Evolutionary conservation across 1,284 basidiomycete species (phyloP), one percentile per base, ranked within the genome.

Genomic region (Megacollybia platyphylla): DNA sequence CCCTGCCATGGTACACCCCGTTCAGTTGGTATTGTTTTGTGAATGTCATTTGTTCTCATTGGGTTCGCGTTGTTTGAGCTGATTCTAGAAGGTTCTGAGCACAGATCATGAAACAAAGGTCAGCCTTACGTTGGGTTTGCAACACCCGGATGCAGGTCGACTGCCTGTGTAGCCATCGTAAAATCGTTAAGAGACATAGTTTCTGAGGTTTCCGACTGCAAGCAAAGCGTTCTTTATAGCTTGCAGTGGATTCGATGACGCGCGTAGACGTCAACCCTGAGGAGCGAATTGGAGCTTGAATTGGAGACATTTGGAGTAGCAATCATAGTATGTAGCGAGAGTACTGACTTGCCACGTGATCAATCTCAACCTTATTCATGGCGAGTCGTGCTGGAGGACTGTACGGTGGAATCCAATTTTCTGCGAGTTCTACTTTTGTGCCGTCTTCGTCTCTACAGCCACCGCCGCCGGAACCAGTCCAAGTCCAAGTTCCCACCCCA

Each of bases 331-430:
- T 15, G 15, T 15, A 15, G 15, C 15, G 15, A n/a, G n/a, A n/a
- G n/a, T n/a, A n/a, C n/a, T n/a, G n/a, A n/a, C n/a, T 24, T 24
- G 1, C 20, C 20, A 24, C 20, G 20, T 24, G 20, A 24, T 24
- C 20, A 5, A 24, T 24, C 20, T 24, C 4, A 24, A 24, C 1
- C 15, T 15, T 15, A 24, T 3, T 24, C 20, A 24, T 24, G 20
- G 20, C 20, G 20, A 24, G 20, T 5, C 31, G 31, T 15, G 79
- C 80, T 46, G 83, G 83, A 46, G 83, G 84, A 45, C 70, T 87
- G 43, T 87, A 87, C 51, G 83, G 84, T 40, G 83, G 83, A 54
- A 85, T 87, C 49, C 79, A 84, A 45, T 87, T 87, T 60, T 82
- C 81, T 30, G 72, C 77, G 46, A 65, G 70, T 35, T 65, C 71